phyloP scores from a whole-genome alignment of 208 protist species.

The Acanthamoeba polyphaga region DNA sequence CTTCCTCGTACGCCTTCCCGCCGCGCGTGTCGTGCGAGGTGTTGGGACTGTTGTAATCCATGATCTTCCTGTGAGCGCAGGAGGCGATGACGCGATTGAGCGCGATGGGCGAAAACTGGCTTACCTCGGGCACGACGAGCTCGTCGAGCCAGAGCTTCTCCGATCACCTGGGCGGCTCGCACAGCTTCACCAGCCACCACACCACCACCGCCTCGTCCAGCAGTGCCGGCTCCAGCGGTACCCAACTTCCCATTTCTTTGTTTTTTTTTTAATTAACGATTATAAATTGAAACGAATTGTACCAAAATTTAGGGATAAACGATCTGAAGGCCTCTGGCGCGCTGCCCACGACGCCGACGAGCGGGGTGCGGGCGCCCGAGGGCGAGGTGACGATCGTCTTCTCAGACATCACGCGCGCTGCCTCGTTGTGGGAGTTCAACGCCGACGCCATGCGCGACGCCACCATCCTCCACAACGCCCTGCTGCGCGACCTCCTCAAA shows the following conservation, averaged over 20 bases:
- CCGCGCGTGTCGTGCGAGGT: not conserved
- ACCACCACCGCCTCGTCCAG: not conserved
- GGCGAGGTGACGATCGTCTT: slow-evolving; percentile 24
- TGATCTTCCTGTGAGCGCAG: not conserved
- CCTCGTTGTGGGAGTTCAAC: slow-evolving; percentile 7
- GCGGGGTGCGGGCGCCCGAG: not conserved
- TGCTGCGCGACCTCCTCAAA: slow-evolving; percentile 17
- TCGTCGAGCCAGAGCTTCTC: not conserved
- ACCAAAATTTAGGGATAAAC: too few relatives aligned
- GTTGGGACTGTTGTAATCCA: not conserved
- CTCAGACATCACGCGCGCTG: slow-evolving; percentile 7
- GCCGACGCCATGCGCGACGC: slow-evolving; percentile 34
- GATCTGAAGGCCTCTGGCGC: not conserved
- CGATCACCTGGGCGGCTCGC: not conserved
- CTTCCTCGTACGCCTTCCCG: not conserved
- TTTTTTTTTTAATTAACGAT: too few relatives aligned
- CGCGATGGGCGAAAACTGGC: not conserved
- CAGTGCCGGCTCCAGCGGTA: not conserved
- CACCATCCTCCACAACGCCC: slow-evolving; percentile 4
- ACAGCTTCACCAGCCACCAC: not conserved
- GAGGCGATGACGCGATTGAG: slow-evolving; percentile 2
- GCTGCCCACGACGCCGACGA: not conserved
- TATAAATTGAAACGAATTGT: not conserved
- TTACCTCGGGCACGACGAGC: not conserved
- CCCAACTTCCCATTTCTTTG: too few relatives aligned